These are phyloP conservation scores for Biscogniauxia mediterranea DNA, from an alignment of 2,329 filamentous ascomycete species.

Conservation along the genomic window DNA sequence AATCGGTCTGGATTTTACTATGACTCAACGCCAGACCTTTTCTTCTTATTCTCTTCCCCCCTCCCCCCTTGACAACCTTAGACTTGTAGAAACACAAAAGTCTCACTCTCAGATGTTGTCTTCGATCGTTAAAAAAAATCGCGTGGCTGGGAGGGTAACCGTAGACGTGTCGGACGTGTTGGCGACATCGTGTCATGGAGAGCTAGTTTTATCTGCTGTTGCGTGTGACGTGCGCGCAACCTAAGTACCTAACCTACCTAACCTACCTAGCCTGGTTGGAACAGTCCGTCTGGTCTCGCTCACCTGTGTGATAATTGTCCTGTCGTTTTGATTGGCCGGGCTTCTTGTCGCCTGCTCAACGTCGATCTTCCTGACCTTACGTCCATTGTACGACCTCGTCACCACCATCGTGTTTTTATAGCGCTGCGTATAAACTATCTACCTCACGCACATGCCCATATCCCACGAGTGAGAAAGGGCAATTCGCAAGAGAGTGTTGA, in stretches of 20 bases:
- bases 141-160: neutral
- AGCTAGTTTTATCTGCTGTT: neutral
- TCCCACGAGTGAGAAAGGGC: neutral
- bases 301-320: neutral
- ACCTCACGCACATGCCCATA: neutral
- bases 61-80: neutral
- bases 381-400: neutral
- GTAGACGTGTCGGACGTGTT: neutral
- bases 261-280: neutral
- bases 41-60: neutral
- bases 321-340: neutral
- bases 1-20: conserved; percentile 3
- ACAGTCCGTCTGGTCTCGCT: neutral
- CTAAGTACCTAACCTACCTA: neutral
- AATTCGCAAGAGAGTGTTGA: neutral
- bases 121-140: neutral
- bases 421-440: neutral
- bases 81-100: neutral
- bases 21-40: neutral
- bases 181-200: neutral
- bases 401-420: neutral
- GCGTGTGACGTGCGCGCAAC: neutral
- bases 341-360: neutral
- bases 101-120: neutral
- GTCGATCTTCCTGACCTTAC: neutral